Percentiles rank a stretch among this genome's conserved stretches.
Evolutionary conservation across 768 basidiomycete species (phyloP).

Genomic region (Lactarius hatsudake): DNA sequence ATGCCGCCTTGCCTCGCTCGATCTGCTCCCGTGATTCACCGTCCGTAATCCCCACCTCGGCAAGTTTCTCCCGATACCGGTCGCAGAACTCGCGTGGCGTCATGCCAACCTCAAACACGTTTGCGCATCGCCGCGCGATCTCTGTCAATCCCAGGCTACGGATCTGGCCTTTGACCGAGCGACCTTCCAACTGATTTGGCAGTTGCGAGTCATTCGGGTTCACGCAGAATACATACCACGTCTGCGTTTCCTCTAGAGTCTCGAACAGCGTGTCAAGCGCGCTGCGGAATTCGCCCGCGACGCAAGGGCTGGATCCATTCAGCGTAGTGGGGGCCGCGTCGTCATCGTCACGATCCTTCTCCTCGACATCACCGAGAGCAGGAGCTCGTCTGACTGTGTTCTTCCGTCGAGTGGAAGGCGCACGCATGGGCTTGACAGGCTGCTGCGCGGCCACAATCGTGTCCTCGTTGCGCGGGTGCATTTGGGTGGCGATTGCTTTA

Average conservation of each 20-base stretch:
- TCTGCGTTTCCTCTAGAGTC: conserved; percentile 84
- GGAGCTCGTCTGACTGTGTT: conserved; percentile 63
- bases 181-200: conserved; percentile 90
- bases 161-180: conserved; percentile 90
- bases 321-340: conserved; percentile 34
- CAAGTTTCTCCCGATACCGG: conserved; percentile 71
- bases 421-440: conserved; percentile 89
- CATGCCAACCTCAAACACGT: conserved; percentile 81
- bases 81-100: conserved; percentile 83
- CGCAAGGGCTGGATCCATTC: conserved; percentile 53
- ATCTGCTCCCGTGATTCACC: conserved; percentile 60
- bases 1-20: conserved; percentile 52
- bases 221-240: conserved; percentile 90
- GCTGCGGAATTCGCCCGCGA: conserved; percentile 84
- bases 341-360: conserved; percentile 49
- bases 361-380: conserved; percentile 44
- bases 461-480: conserved; percentile 89
- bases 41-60: conserved; percentile 52
- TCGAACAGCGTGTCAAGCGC: conserved; percentile 85
- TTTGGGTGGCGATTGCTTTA: conserved; percentile 88
- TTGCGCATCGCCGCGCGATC: conserved; percentile 63
- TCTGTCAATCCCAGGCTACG: conserved; percentile 76
- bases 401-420: conserved; percentile 86
- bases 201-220: conserved; percentile 95
- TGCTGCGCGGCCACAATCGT: conserved; percentile 95